These are phyloP conservation scores for Stemphylium lycopersici DNA, from an alignment of 2,329 filamentous ascomycete genomes.

Conservation along the genomic window DNA sequence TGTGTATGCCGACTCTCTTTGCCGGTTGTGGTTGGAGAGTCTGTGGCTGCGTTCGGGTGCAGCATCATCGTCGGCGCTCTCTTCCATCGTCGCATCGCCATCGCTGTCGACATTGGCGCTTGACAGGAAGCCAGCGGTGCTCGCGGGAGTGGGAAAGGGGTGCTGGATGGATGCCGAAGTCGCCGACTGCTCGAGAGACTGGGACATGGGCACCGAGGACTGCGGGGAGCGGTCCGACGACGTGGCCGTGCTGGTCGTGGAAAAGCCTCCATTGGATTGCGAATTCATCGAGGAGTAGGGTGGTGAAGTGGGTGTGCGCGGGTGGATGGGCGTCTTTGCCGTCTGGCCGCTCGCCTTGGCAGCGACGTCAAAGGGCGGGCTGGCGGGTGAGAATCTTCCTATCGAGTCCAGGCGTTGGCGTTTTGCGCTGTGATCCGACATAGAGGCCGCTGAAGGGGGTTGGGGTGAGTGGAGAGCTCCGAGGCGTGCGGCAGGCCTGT, in stretches of 20 bases:
- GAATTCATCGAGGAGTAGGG: constrained; percentile 56
- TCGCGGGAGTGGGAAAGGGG: constrained; percentile 48
- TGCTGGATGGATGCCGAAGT: constrained; percentile 38
- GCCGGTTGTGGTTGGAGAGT: constrained; percentile 56
- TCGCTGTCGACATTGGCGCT: constrained; percentile 49
- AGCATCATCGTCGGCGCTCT: constrained; percentile 38
- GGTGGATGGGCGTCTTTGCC: constrained; percentile 51
- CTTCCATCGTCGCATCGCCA: constrained; percentile 52
- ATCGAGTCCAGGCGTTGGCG: constrained; percentile 48
- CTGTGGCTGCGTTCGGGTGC: constrained; percentile 45
- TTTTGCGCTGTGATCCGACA: constrained; percentile 48
- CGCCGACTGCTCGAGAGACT: constrained; percentile 42
- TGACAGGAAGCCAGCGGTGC: constrained; percentile 42
- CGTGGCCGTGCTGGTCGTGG: constrained; percentile 34
- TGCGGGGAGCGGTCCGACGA: constrained; percentile 49
- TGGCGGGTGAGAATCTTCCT: constrained; percentile 54
- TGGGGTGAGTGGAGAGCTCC: constrained; percentile 12
- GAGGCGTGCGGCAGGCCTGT: constrained; percentile 23
- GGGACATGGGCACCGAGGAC: constrained; percentile 50
- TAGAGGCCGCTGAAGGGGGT: constrained; percentile 23
- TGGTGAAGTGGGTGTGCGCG: constrained; percentile 57
- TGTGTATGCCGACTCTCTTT: constrained; percentile 38
- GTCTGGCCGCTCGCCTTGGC: constrained; percentile 45
- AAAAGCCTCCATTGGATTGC: constrained; percentile 47
- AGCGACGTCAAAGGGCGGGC: constrained; percentile 50